Base-by-base conservation (phyloP, 352 stramenopile genomes). In the Pythium phragmiticola region DNA sequence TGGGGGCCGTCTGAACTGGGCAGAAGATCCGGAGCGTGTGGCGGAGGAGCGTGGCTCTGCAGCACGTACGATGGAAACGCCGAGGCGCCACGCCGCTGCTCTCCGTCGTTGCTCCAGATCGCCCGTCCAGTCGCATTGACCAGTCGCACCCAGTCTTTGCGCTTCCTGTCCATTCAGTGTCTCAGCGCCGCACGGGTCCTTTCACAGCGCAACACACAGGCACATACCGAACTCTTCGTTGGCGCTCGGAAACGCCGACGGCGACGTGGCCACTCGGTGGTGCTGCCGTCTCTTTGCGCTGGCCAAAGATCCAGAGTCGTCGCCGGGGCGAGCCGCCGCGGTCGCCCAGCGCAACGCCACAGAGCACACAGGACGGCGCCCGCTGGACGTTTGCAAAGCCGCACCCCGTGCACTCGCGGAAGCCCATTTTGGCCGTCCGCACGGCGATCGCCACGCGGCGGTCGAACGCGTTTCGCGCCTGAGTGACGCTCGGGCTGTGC, bases 391-490 rank as follows among this genome's bases (percentile, higher is more conserved):
- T 69, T 17, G 63, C 55, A 28, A 69, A 69, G 14, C 43, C 36
- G n/a, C 63, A 69, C 3, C 52, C 52, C 2, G 21, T 34, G 37
- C 60, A 67, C 11, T 36, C 57, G 7, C 46, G 60, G 33, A 43
- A 67, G 8, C 60, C 60, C 13, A 52, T 45, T 14, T 47, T 46
- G 4, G 60, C 60, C 36, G 61, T 52, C 46, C 60, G 60, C 28
- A 67, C 60, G 16, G 60, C 60, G 23, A 67, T 52, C 46, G 60
- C 60, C 33, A 67, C 52, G 51, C 60, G 60, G 46, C 60, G 42
- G 23, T 67, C 52, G 21, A 67, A 62, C 7, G 60, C 60, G 34
- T 68, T 68, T 46, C 53, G 53, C 4, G 62, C 62, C 63, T 58
- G 7, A 53, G 62, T 54, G 17, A 68, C 62, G 21, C 62, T 68